A percentile compares a stretch with the other conserved stretches of the same genome.
These are phyloP conservation scores for Marasmius fiardii DNA, from an alignment of 1,284 basidiomycete genomes.

Conservation along the genomic window DNA sequence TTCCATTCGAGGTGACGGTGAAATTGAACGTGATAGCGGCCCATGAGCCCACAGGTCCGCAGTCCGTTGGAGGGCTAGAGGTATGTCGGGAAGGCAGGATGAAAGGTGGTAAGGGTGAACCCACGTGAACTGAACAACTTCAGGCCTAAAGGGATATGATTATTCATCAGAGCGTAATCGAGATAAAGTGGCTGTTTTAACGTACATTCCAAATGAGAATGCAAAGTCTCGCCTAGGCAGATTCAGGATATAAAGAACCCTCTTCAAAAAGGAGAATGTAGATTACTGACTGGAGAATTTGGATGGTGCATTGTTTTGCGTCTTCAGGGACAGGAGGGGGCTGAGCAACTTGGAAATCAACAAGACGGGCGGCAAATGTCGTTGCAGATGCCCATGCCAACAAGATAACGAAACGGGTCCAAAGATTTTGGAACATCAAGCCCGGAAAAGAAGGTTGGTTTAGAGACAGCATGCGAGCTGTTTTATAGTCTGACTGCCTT, in stretches of 20 bases:
- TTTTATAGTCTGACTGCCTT: background rate
- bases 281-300: slow-evolving; percentile 43
- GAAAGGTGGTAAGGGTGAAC: background rate
- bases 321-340: slow-evolving; percentile 46
- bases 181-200: slow-evolving; percentile 10
- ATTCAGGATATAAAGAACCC: background rate
- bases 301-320: slow-evolving; percentile 42
- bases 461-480: background rate
- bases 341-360: slow-evolving; percentile 53
- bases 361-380: slow-evolving; percentile 1
- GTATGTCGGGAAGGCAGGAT: background rate
- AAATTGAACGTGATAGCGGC: slow-evolving; percentile 72
- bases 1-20: slow-evolving; percentile 74
- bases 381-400: background rate
- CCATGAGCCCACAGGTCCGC: slow-evolving; percentile 69
- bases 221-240: slow-evolving; percentile 61
- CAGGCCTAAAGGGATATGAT: slow-evolving; percentile 16
- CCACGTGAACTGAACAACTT: slow-evolving; percentile 40
- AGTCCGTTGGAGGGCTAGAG: slow-evolving; percentile 64
- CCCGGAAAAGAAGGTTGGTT: background rate
- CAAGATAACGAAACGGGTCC: background rate
- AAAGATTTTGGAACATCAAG: background rate
- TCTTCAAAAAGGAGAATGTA: background rate
- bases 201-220: slow-evolving; percentile 65
- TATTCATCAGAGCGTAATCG: slow-evolving; percentile 5